Evolutionary conservation across 768 basidiomycete species (phyloP).

Genomic region (Leccinum boreale): DNA sequence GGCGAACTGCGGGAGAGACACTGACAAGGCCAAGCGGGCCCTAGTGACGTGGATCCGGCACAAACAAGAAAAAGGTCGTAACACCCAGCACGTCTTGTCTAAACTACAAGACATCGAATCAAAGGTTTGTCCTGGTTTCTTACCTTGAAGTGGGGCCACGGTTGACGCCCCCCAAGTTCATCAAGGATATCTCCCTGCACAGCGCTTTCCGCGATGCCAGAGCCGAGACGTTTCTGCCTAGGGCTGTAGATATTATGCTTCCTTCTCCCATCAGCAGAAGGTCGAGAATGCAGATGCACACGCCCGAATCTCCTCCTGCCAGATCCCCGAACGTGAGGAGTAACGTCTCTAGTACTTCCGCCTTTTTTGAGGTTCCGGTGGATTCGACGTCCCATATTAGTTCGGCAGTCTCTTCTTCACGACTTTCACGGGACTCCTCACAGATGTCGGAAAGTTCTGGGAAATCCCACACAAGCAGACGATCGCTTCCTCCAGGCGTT

Average conservation of each 20-base stretch:
- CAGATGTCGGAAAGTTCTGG: conserved; percentile 1
- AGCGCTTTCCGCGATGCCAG: conserved; percentile 33
- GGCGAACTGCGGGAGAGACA: conserved; percentile 33
- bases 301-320: neutral
- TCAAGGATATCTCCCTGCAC: conserved; percentile 27
- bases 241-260: conserved; percentile 25
- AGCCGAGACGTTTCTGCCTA: conserved; percentile 27
- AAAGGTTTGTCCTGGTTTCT: conserved; percentile 19
- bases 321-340: neutral
- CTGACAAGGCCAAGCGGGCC: conserved; percentile 23
- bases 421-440: conserved; percentile 3
- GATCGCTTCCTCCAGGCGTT: conserved; percentile 1
- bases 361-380: neutral
- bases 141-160: neutral
- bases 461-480: neutral
- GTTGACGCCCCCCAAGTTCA: conserved; percentile 22
- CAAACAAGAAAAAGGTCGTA: conserved; percentile 29
- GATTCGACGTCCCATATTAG: neutral
- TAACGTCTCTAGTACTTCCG: neutral
- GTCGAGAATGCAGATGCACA: neutral
- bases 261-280: conserved; percentile 5
- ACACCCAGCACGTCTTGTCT: conserved; percentile 28
- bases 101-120: conserved; percentile 28
- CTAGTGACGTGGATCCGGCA: conserved; percentile 29
- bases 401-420: neutral